Percentiles rank a stretch among this genome's conserved stretches.
Evolutionary conservation across 495 filamentous ascomycete species (phyloP).

Genomic region (Tuber indicum): DNA sequence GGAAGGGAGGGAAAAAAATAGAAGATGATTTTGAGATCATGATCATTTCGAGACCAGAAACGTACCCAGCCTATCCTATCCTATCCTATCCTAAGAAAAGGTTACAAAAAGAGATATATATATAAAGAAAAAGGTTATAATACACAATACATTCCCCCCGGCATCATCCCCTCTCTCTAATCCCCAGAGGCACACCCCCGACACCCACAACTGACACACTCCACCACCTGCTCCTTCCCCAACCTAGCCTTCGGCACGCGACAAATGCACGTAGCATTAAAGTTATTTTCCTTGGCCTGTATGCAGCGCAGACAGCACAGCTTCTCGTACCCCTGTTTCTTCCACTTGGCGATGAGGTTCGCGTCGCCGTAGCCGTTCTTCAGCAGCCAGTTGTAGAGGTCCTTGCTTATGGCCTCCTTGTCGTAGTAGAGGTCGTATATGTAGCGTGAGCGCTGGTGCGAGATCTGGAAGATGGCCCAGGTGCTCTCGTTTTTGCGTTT

Average conservation of each 20-base stretch:
- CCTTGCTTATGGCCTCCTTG: slow-evolving; percentile 86
- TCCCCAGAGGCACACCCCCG: slow-evolving; percentile 84
- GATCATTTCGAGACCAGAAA: not conserved
- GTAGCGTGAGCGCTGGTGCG: slow-evolving; percentile 86
- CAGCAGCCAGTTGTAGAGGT: slow-evolving; percentile 89
- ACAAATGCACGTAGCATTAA: slow-evolving; percentile 95
- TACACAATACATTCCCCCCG: not conserved
- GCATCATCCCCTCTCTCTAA: slow-evolving; percentile 43
- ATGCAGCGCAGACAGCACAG: slow-evolving; percentile 93
- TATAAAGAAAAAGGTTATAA: not conserved
- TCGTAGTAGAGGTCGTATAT: slow-evolving; percentile 98
- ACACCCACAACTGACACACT: slow-evolving; percentile 96
- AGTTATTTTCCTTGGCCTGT: slow-evolving; percentile 98
- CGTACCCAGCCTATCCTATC: not conserved
- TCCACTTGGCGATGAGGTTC: slow-evolving; percentile 97
- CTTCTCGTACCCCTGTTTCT: slow-evolving; percentile 99
- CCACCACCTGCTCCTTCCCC: slow-evolving; percentile 80
- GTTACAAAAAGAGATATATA: not conserved
- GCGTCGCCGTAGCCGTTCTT: slow-evolving; percentile 96
- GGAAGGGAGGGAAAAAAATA: not conserved
- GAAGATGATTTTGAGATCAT: not conserved
- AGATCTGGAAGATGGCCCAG: slow-evolving; percentile 97
- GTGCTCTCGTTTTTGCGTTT: slow-evolving; percentile 73
- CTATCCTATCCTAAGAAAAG: too few relatives aligned
- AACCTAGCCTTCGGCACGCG: slow-evolving; percentile 87